Conservation (phyloP, 2,329 filamentous ascomycete genomes). For the Calycina marina region DNA sequence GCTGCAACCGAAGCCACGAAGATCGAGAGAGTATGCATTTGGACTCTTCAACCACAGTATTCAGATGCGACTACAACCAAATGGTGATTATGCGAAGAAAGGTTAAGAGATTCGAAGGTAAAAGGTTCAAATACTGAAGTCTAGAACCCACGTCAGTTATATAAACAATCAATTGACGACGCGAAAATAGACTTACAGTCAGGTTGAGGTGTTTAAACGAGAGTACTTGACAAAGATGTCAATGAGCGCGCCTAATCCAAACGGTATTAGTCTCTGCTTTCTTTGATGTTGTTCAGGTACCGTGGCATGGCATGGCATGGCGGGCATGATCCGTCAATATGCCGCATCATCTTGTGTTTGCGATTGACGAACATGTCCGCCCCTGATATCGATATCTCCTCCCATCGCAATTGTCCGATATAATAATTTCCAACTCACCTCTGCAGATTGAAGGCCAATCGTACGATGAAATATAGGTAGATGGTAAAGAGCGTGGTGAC, state of each 20-base stretch:
- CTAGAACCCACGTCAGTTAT: too few relatives aligned
- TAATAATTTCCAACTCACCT: conserved; percentile 17
- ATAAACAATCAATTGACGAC: too few relatives aligned
- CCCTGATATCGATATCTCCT: too few relatives aligned
- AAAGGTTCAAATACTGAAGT: too few relatives aligned
- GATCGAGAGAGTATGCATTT: conserved; percentile 36
- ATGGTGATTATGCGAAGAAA: conserved; percentile 5
- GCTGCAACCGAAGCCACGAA: conserved; percentile 35
- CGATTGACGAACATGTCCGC: too few relatives aligned
- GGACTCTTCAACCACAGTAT: conserved; percentile 19
- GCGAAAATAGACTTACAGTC: conserved; percentile 28
- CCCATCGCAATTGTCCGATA: too few relatives aligned
- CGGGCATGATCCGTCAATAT: too few relatives aligned
- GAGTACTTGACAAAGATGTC: conserved; percentile 43
- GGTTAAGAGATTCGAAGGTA: too few relatives aligned
- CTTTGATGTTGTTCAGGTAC: too few relatives aligned
- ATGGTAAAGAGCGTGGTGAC: conserved; percentile 25
- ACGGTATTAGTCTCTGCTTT: too few relatives aligned
- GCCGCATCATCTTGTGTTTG: too few relatives aligned
- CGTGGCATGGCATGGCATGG: too few relatives aligned
- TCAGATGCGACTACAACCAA: conserved; percentile 6
- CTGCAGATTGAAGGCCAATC: conserved; percentile 16
- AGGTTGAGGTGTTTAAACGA: conserved; percentile 34
- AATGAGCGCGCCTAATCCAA: conserved; percentile 31
- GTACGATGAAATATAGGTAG: conserved; percentile 12